These are phyloP conservation scores for Peronosclerospora sorghi DNA, from an alignment of 352 stramenopile species.

Conservation along the genomic window DNA sequence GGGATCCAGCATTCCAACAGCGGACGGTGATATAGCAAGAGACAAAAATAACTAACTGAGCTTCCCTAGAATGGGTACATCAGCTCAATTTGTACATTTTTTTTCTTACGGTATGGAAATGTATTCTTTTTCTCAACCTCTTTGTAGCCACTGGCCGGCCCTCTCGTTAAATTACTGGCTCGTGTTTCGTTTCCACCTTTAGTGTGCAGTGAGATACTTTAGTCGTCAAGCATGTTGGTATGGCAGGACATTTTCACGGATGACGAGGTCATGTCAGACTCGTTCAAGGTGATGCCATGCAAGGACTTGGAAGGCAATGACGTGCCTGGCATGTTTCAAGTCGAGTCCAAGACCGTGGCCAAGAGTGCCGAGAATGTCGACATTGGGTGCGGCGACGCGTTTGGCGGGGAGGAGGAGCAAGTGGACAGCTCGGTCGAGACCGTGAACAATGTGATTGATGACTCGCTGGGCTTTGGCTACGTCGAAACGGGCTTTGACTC, in stretches of 20 bases:
- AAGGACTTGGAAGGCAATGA: constrained; percentile 43
- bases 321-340: constrained; percentile 48
- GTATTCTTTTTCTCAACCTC: no score
- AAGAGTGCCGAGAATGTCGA: constrained; percentile 49
- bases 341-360: constrained; percentile 38
- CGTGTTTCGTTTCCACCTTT: no score
- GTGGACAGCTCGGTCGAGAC: constrained; percentile 50
- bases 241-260: constrained; percentile 64
- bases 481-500: constrained; percentile 51
- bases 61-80: no score
- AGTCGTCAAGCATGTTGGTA: constrained; percentile 31
- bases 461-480: constrained; percentile 46
- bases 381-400: constrained; percentile 48
- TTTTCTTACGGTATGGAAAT: no score
- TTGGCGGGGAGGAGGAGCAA: constrained; percentile 30
- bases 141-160: no score
- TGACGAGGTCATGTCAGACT: constrained; percentile 59
- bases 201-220: no score
- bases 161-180: no score
- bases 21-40: no score
- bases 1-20: no score
- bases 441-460: constrained; percentile 56
- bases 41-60: no score
- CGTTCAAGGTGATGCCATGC: constrained; percentile 33
- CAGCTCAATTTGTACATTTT: no score